Evolutionary conservation across 768 basidiomycete species (phyloP).

Genomic region (Boletus fagicola): DNA sequence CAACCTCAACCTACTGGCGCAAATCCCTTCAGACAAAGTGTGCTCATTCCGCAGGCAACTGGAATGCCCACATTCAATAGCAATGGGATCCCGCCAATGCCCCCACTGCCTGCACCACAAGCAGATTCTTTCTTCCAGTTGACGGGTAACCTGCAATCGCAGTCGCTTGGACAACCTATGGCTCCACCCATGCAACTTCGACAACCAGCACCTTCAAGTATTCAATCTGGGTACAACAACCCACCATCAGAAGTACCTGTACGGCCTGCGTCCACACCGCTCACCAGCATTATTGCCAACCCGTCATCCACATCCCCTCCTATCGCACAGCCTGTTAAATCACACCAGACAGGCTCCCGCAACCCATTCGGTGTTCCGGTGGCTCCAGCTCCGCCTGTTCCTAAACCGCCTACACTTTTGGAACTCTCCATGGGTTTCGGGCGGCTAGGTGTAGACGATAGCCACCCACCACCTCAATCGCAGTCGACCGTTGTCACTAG

Average conservation of each 20-base stretch:
- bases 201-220: constrained; percentile 7
- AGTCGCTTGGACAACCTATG: constrained; percentile 8
- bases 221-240: constrained; percentile 6
- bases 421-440: constrained; percentile 63
- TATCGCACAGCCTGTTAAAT: constrained; percentile 61
- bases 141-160: constrained; percentile 14
- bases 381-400: constrained; percentile 59
- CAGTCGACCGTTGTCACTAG: constrained; percentile 35
- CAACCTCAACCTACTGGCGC: constrained; percentile 56
- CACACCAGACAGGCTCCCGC: constrained; percentile 90
- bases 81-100: constrained; percentile 19
- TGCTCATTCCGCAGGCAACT: constrained; percentile 63
- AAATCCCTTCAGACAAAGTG: constrained; percentile 85
- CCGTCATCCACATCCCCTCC: constrained; percentile 40
- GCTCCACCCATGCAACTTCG: constrained; percentile 8
- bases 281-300: constrained; percentile 39
- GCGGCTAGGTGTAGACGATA: constrained; percentile 21
- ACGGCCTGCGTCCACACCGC: constrained; percentile 74
- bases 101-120: constrained; percentile 10
- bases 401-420: constrained; percentile 77
- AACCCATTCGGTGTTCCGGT: constrained; percentile 91
- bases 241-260: constrained; percentile 37
- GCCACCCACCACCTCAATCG: constrained; percentile 30
- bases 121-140: constrained; percentile 11
- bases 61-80: constrained; percentile 49